Percentiles rank a stretch among this genome's conserved stretches.
Evolutionary conservation across 495 filamentous ascomycete genomes (phyloP).

Genomic region (Tuber umbilicatum): DNA sequence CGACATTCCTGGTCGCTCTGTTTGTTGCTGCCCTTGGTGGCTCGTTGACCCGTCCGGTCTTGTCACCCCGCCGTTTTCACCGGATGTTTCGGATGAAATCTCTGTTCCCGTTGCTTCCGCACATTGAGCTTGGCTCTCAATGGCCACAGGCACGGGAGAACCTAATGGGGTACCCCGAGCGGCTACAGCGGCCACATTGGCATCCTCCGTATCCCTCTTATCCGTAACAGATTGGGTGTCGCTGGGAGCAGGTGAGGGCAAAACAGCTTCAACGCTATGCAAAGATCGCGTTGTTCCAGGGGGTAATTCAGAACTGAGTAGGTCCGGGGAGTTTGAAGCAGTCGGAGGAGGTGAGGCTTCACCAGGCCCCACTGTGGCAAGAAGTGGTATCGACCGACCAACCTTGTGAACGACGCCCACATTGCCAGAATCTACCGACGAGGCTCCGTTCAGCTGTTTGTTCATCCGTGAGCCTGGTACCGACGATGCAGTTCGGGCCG

Average conservation of each 20-base stretch:
- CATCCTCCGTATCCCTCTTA: constrained; percentile 25
- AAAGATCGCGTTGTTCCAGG: constrained; percentile 12
- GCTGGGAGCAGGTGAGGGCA: constrained; percentile 35
- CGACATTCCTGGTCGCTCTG: neutral
- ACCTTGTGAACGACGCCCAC: neutral
- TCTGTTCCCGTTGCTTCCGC: constrained; percentile 19
- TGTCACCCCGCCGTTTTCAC: constrained; percentile 1
- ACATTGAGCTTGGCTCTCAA: constrained; percentile 18
- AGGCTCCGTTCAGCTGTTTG: constrained; percentile 14
- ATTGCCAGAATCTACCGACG: constrained; percentile 11
- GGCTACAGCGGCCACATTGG: constrained; percentile 9
- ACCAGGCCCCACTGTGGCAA: constrained; percentile 22
- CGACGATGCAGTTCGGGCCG: neutral
- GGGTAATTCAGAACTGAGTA: constrained; percentile 16
- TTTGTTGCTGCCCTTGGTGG: constrained; percentile 7
- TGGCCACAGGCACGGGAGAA: constrained; percentile 15
- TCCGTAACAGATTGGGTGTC: constrained; percentile 33
- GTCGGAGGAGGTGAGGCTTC: constrained; percentile 27
- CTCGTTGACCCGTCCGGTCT: neutral
- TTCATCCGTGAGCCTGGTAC: constrained; percentile 4
- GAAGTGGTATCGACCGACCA: constrained; percentile 14
- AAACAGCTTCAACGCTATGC: constrained; percentile 23
- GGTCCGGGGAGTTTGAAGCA: constrained; percentile 28
- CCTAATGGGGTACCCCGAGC: constrained; percentile 22
- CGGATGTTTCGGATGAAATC: constrained; percentile 23